A percentile compares a stretch with the other conserved stretches of the same genome.
Evolutionary conservation across 371 early-diverging fungal species (phyloP).

Genomic region (Mortierella sp.): DNA sequence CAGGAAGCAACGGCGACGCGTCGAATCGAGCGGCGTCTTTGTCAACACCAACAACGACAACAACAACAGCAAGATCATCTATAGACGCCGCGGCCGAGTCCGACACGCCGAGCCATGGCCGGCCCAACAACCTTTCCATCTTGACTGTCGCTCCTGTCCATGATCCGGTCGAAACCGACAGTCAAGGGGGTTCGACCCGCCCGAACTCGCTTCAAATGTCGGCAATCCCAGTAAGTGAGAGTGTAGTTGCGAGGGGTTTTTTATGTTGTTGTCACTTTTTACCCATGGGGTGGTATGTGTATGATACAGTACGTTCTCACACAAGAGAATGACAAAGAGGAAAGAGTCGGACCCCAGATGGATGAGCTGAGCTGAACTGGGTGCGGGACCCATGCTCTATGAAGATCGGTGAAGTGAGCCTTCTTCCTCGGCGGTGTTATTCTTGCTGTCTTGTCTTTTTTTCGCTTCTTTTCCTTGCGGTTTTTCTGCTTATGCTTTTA

Average conservation of each 20-base stretch:
- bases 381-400: conserved; percentile 42
- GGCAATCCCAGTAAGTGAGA: conserved; percentile 38
- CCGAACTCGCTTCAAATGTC: conserved; percentile 46
- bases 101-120: conserved; percentile 1
- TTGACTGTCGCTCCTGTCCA: conserved; percentile 22
- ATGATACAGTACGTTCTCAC: not conserved
- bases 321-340: not conserved
- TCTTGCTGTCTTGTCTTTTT: conserved; percentile 7
- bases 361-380: conserved; percentile 26
- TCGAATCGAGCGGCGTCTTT: conserved; percentile 4
- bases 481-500: conserved; percentile 16
- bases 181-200: conserved; percentile 48
- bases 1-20: conserved; percentile 6
- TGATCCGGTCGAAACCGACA: conserved; percentile 41
- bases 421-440: conserved; percentile 18
- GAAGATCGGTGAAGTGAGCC: conserved; percentile 47
- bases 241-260: not conserved
- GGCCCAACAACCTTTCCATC: conserved; percentile 12
- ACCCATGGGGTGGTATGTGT: not conserved
- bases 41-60: not conserved
- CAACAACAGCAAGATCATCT: conserved; percentile 1
- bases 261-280: not conserved
- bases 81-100: not conserved
- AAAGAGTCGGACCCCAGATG: conserved; percentile 26
- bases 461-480: not conserved